Evolutionary conservation across 345 rosid species (phyloP).

Genomic region (Limnanthes douglasii): DNA sequence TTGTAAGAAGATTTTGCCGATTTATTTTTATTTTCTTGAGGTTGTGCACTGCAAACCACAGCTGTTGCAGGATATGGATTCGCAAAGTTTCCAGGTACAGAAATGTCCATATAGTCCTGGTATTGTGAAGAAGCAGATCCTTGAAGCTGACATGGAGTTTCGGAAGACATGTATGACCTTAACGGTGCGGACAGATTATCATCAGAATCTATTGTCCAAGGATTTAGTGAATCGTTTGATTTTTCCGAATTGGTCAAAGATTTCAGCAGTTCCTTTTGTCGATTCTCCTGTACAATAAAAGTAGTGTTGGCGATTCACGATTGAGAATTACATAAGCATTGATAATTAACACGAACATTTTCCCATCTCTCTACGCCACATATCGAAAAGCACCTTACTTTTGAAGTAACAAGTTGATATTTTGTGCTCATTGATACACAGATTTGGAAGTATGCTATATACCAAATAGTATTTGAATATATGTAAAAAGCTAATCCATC

Average conservation of each 20-base stretch:
- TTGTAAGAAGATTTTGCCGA: slow-evolving; percentile 33
- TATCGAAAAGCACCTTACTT: too few relatives aligned
- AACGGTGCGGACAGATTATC: slow-evolving; percentile 25
- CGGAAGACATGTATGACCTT: slow-evolving; percentile 24
- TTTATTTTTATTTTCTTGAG: slow-evolving; percentile 30
- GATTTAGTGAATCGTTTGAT: slow-evolving; percentile 16
- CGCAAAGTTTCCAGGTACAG: slow-evolving; percentile 31
- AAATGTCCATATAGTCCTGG: slow-evolving; percentile 30
- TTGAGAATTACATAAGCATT: too few relatives aligned
- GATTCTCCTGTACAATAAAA: slow-evolving; percentile 26
- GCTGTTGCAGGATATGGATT: slow-evolving; percentile 44
- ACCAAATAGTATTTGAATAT: too few relatives aligned
- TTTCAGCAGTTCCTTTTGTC: slow-evolving; percentile 33
- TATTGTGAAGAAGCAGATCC: slow-evolving; percentile 33
- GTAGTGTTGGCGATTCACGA: too few relatives aligned
- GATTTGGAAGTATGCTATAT: too few relatives aligned
- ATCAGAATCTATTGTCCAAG: slow-evolving; percentile 16
- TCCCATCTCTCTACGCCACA: too few relatives aligned
- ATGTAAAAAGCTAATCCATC: too few relatives aligned
- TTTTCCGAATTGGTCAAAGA: slow-evolving; percentile 24
- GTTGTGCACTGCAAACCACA: slow-evolving; percentile 28
- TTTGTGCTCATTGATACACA: too few relatives aligned
- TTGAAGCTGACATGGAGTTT: slow-evolving; percentile 30
- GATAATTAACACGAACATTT: too few relatives aligned
- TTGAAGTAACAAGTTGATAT: too few relatives aligned